phyloP scores from a whole-genome alignment of 2,329 filamentous ascomycete genomes.

The Geosmithia putterillii region DNA sequence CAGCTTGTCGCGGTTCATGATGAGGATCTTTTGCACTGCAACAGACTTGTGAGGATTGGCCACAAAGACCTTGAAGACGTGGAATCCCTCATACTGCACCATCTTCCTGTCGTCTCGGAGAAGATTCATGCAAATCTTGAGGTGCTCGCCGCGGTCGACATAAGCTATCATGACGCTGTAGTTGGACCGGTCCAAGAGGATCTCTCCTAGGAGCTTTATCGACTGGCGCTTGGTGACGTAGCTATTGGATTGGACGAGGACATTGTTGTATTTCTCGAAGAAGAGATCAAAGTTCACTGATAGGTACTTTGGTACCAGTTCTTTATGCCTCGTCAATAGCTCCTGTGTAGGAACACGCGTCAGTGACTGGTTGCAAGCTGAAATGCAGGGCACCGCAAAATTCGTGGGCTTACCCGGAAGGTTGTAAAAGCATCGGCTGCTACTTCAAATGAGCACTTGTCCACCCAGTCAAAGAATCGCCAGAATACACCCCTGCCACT shows the following conservation, averaged over 20 bases:
- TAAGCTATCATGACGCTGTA: constrained; percentile 98
- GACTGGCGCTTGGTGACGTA: constrained; percentile 98
- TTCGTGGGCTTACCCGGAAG: constrained; percentile 56
- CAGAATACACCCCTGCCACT: constrained; percentile 83
- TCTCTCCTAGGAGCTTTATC: constrained; percentile 92
- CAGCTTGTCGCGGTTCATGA: constrained; percentile 90
- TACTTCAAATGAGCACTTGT: constrained; percentile 91
- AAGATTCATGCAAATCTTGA: constrained; percentile 98
- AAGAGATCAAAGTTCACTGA: constrained; percentile 86
- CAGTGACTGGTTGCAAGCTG: constrained; percentile 2
- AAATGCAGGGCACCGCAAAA: background rate
- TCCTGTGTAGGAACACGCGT: constrained; percentile 42
- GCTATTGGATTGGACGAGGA: constrained; percentile 80
- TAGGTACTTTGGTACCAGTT: constrained; percentile 77
- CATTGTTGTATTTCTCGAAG: constrained; percentile 80
- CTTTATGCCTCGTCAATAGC: constrained; percentile 87
- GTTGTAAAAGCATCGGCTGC: constrained; percentile 96
- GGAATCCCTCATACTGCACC: constrained; percentile 98
- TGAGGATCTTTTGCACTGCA: constrained; percentile 85
- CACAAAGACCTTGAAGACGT: constrained; percentile 99
- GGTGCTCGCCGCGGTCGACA: constrained; percentile 85
- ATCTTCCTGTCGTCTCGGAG: constrained; percentile 92
- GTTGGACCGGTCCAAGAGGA: constrained; percentile 86
- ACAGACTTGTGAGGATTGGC: constrained; percentile 98
- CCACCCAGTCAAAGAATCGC: constrained; percentile 96